Conservation (phyloP, 2,329 filamentous ascomycete species). For the Fusarium tjaetaba region DNA sequence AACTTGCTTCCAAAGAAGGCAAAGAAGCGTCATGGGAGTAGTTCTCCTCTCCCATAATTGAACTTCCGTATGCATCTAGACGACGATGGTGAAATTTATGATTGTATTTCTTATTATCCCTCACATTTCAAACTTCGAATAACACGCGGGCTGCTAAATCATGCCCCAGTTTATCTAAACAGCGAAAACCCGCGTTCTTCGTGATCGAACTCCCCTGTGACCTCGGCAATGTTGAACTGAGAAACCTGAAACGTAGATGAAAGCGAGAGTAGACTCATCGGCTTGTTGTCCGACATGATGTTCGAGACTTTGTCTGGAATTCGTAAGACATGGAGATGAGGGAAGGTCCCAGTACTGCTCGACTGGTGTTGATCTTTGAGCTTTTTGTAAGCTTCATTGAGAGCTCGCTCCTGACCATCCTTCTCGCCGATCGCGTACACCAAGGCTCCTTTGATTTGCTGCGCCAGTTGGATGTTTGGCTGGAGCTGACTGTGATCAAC, state of each 20-base stretch:
- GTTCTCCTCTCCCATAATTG: too few relatives aligned
- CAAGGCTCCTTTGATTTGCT: neutral
- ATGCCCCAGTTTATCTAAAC: fast-evolving
- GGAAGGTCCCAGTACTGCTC: neutral
- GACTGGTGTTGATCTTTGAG: neutral
- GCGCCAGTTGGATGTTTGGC: fast-evolving
- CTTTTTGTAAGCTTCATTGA: neutral
- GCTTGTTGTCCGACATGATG: neutral
- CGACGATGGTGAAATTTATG: neutral
- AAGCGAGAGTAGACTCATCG: fast-evolving
- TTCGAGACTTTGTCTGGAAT: neutral
- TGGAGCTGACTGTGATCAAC: neutral
- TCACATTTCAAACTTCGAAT: neutral
- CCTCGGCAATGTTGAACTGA: neutral
- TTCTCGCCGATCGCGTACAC: neutral
- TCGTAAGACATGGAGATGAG: fast-evolving
- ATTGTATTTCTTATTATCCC: neutral
- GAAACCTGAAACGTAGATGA: neutral
- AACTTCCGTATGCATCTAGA: too few relatives aligned
- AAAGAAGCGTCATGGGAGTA: fast-evolving
- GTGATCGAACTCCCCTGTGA: neutral
- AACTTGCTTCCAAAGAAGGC: neutral
- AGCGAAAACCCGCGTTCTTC: neutral
- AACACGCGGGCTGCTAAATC: fast-evolving
- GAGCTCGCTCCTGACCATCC: neutral